Evolutionary conservation across 2,329 filamentous ascomycete genomes (phyloP).

Genomic region (Albophoma yamanashiensis): DNA sequence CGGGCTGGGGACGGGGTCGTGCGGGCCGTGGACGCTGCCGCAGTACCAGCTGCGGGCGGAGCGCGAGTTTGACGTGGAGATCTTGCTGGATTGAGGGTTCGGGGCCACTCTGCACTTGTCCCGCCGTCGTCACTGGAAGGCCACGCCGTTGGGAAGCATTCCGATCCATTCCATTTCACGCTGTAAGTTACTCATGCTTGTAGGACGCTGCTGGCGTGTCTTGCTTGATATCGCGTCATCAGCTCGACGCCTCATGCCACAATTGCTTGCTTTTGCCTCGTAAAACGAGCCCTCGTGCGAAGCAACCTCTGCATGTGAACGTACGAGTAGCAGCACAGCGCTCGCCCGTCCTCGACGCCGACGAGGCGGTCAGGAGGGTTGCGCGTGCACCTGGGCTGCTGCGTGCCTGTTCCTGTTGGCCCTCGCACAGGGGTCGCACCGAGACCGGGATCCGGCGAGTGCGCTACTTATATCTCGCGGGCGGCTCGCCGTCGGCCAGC

Average conservation of each 20-base stretch:
- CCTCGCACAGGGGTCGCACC: neutral
- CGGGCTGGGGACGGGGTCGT: slow-evolving; percentile 51
- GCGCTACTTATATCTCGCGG: neutral
- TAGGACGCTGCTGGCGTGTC: too few relatives aligned
- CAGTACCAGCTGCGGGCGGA: slow-evolving; percentile 32
- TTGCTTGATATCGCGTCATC: neutral
- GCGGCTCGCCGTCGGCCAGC: neutral
- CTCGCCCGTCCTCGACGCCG: neutral
- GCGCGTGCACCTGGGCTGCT: neutral
- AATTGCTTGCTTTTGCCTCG: neutral
- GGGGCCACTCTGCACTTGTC: too few relatives aligned
- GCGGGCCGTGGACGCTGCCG: slow-evolving; percentile 44
- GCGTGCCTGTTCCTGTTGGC: neutral
- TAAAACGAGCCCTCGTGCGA: neutral
- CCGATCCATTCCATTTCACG: too few relatives aligned
- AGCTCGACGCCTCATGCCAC: neutral
- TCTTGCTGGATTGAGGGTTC: slow-evolving; percentile 27
- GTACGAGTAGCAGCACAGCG: neutral
- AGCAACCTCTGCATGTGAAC: neutral
- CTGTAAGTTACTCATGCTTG: too few relatives aligned
- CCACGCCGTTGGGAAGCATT: too few relatives aligned
- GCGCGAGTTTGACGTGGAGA: slow-evolving; percentile 30
- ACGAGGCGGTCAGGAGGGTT: neutral
- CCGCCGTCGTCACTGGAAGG: too few relatives aligned
- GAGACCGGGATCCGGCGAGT: neutral